These are phyloP conservation scores for Cutaneotrichosporon sp. DNA, from an alignment of 1,284 basidiomycete genomes.

Conservation along the genomic window DNA sequence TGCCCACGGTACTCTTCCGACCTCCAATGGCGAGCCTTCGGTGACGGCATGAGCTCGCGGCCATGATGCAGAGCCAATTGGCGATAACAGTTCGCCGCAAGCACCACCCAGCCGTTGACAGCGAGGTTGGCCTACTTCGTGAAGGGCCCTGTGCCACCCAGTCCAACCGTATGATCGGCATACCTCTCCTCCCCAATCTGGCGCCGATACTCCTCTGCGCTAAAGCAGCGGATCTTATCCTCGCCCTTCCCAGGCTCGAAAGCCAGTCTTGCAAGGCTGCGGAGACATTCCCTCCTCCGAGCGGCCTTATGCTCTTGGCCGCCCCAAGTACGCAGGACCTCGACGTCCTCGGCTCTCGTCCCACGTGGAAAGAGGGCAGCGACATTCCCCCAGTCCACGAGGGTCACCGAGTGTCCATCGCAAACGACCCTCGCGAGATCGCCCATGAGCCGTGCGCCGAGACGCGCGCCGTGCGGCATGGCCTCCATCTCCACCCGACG, in stretches of 20 bases:
- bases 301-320: slow-evolving; percentile 1
- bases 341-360: neutral
- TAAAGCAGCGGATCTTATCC: neutral
- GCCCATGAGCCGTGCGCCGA: neutral
- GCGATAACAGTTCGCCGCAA: too few relatives aligned
- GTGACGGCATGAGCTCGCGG: too few relatives aligned
- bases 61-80: too few relatives aligned
- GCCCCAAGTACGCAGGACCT: neutral
- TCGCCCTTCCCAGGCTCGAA: neutral
- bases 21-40: too few relatives aligned
- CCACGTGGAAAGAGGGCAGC: neutral
- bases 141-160: neutral
- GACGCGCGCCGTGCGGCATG: neutral
- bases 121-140: neutral
- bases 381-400: neutral
- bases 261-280: neutral
- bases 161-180: neutral
- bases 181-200: neutral
- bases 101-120: too few relatives aligned
- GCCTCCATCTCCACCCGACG: neutral
- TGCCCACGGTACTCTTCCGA: too few relatives aligned
- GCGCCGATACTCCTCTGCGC: neutral
- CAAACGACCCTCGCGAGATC: slow-evolving; percentile 1
- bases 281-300: neutral
- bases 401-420: neutral